Evolutionary conservation across 305 asterid genomes (phyloP).

Genomic region (Salvia sclarea): DNA sequence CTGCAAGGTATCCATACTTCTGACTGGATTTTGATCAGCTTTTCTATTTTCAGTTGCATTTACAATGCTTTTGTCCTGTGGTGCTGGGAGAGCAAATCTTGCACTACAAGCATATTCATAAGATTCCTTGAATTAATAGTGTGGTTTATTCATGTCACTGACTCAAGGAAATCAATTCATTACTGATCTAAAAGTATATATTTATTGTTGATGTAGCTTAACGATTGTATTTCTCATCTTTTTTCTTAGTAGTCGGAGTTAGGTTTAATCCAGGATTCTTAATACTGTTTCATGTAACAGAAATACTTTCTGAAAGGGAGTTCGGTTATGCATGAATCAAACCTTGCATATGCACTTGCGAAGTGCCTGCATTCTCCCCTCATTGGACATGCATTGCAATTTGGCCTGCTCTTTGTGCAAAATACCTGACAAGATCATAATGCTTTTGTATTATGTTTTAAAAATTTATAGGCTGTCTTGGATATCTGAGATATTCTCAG

Average conservation of each 20-base stretch:
- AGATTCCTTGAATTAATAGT: slow-evolving; percentile 26
- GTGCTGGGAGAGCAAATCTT: slow-evolving; percentile 94
- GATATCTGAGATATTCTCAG: slow-evolving; percentile 18
- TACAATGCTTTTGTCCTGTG: slow-evolving; percentile 71
- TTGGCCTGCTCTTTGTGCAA: slow-evolving; percentile 97
- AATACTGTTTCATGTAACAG: neutral
- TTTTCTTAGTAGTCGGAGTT: slow-evolving; percentile 6
- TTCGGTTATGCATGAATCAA: slow-evolving; percentile 28
- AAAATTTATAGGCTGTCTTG: slow-evolving; percentile 12
- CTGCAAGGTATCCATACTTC: slow-evolving; percentile 50
- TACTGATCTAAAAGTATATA: slow-evolving; percentile 14
- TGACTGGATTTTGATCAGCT: slow-evolving; percentile 48
- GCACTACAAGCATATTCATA: slow-evolving; percentile 60
- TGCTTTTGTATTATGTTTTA: slow-evolving; percentile 25
- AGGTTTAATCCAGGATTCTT: slow-evolving; percentile 17
- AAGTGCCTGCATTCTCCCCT: slow-evolving; percentile 99
- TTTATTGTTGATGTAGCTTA: neutral
- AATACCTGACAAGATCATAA: slow-evolving; percentile 66
- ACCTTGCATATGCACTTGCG: slow-evolving; percentile 99
- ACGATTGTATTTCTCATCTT: slow-evolving; percentile 1
- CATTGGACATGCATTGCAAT: slow-evolving; percentile 99
- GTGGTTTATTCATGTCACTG: neutral
- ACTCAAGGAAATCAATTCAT: slow-evolving; percentile 15
- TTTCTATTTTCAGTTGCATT: slow-evolving; percentile 46
- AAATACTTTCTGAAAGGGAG: slow-evolving; percentile 14